Evolutionary conservation across 441 rosid species (phyloP).

Genomic region (Aquilaria agallochum): DNA sequence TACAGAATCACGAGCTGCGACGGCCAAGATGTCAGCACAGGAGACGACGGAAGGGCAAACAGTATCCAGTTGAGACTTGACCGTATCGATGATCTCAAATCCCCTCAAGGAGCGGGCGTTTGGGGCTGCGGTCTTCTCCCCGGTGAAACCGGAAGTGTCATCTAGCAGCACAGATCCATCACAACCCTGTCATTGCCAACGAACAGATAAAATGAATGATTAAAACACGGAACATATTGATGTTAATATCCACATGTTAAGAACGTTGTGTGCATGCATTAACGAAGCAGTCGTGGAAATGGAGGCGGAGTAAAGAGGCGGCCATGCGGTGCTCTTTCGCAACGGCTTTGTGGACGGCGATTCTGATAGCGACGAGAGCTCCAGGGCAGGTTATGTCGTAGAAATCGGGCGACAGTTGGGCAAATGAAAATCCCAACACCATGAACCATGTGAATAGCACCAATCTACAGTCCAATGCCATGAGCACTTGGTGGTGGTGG

Average conservation of each 20-base stretch:
- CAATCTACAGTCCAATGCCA: too few species aligned
- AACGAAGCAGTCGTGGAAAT: conserved; percentile 12
- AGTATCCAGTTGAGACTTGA: conserved; percentile 26
- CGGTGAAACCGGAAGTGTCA: conserved; percentile 16
- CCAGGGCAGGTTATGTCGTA: conserved; percentile 32
- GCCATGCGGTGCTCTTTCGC: conserved; percentile 34
- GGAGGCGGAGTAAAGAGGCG: conserved; percentile 13
- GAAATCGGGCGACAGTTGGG: conserved; percentile 26
- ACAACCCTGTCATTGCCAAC: conserved; percentile 22
- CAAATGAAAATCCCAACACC: neutral
- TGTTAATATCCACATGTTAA: too few species aligned
- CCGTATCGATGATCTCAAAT: conserved; percentile 24
- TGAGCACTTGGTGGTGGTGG: too few species aligned
- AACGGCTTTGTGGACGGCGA: conserved; percentile 27
- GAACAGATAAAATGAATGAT: too few species aligned
- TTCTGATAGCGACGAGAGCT: conserved; percentile 42
- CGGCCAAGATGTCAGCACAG: conserved; percentile 32
- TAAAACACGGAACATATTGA: too few species aligned
- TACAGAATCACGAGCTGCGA: conserved; percentile 36
- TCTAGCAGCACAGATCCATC: conserved; percentile 31
- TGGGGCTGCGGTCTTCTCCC: conserved; percentile 28
- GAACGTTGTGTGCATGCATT: conserved; percentile 16
- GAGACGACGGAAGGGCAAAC: conserved; percentile 30
- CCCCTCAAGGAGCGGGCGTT: conserved; percentile 26
- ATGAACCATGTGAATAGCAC: too few species aligned